Evolutionary conservation across 306 rosid genomes (phyloP).

Genomic region (Nissolia schottii): DNA sequence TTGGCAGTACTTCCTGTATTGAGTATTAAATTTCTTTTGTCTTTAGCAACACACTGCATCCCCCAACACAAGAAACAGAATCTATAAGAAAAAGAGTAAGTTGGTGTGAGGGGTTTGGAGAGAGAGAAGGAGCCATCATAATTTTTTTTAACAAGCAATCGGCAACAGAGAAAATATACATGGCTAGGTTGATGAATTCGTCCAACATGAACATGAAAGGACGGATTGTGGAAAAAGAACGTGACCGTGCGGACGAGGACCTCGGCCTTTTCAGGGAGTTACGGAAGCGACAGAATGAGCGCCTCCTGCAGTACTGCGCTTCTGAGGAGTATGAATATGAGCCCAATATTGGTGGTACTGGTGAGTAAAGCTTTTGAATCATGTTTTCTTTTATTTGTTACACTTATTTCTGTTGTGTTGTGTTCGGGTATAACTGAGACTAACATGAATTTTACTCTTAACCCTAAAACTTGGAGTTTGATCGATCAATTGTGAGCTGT

Average conservation of each 20-base stretch:
- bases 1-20: conserved; percentile 1
- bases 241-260: conserved; percentile 33
- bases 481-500: too few species aligned
- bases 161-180: not conserved
- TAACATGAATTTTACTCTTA: too few species aligned
- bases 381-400: not conserved
- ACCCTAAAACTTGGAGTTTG: too few species aligned
- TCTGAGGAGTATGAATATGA: conserved; percentile 56
- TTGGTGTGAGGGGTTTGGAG: not conserved
- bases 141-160: not conserved
- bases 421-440: too few species aligned
- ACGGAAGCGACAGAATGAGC: conserved; percentile 45
- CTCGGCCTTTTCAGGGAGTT: conserved; percentile 63
- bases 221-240: not conserved
- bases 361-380: not conserved
- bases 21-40: conserved; percentile 3
- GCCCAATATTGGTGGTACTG: conserved; percentile 14
- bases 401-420: not conserved
- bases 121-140: not conserved
- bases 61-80: conserved; percentile 14
- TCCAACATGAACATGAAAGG: conserved; percentile 4
- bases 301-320: conserved; percentile 41
- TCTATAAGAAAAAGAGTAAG: conserved; percentile 3
- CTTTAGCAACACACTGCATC: conserved; percentile 3
- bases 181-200: not conserved